A percentile compares a stretch with the other conserved stretches of the same genome.
Evolutionary conservation across 148 eudicot genomes (phyloP).

Genomic region (Silene latifolia): DNA sequence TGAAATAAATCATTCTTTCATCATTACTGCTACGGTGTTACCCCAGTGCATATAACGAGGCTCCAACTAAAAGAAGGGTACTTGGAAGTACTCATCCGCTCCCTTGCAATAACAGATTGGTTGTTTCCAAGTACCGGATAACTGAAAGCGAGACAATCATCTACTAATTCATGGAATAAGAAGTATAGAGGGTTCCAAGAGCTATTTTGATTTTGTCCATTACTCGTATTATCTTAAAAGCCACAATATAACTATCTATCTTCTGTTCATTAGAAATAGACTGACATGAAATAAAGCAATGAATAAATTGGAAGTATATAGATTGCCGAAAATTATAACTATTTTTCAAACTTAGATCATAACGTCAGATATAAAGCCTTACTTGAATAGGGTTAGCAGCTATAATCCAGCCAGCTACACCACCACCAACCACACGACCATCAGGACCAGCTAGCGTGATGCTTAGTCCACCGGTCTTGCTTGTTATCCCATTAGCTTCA

Average conservation of each 20-base stretch:
- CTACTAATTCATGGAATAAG: too few relatives aligned
- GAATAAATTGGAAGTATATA: background rate
- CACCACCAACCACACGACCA: conserved; percentile 84
- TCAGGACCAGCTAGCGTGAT: conserved; percentile 77
- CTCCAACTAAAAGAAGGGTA: too few relatives aligned
- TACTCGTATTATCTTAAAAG: too few relatives aligned
- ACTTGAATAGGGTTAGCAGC: conserved; percentile 90
- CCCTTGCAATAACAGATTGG: too few relatives aligned
- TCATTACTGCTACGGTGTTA: background rate
- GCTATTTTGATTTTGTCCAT: too few relatives aligned
- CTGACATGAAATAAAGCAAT: too few relatives aligned
- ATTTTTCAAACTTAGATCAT: background rate
- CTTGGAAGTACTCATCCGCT: too few relatives aligned
- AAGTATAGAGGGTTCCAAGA: too few relatives aligned
- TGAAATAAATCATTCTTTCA: background rate
- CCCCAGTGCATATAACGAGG: too few relatives aligned
- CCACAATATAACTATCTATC: too few relatives aligned
- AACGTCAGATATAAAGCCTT: conserved; percentile 3
- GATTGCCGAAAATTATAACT: background rate
- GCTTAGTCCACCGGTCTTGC: conserved; percentile 70
- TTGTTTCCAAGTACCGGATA: too few relatives aligned
- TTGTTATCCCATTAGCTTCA: conserved; percentile 53
- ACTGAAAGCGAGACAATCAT: too few relatives aligned
- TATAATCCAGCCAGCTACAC: conserved; percentile 64
- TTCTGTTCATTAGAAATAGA: background rate